Evolutionary conservation across 176 grass and related monocot genomes (phyloP).

Genomic region (Musa acuminata): DNA sequence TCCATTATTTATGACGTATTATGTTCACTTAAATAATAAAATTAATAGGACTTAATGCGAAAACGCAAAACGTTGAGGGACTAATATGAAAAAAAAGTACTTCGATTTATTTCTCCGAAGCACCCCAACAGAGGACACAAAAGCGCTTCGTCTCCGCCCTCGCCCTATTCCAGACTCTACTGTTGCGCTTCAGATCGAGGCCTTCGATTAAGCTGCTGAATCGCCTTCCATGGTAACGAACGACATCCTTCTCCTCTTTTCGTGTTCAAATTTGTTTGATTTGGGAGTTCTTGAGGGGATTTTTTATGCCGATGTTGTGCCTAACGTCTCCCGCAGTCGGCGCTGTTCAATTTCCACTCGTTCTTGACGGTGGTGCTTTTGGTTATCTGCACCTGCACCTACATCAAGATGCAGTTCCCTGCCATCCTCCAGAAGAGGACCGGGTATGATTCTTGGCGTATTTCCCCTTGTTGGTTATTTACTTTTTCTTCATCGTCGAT

Average conservation of each 20-base stretch:
- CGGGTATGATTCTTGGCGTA: constrained; percentile 26
- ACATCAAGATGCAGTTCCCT: constrained; percentile 85
- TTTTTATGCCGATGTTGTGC: background rate
- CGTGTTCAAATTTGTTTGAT: background rate
- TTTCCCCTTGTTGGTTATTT: background rate
- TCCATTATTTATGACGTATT: too few relatives aligned
- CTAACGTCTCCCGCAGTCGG: constrained; percentile 32
- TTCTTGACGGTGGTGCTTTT: constrained; percentile 63
- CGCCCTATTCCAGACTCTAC: too few relatives aligned
- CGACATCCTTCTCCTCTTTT: background rate
- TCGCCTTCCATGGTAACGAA: background rate
- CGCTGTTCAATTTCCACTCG: constrained; percentile 81
- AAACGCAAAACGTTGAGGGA: too few relatives aligned
- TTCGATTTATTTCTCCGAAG: too few relatives aligned
- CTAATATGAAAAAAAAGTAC: too few relatives aligned
- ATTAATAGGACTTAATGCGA: too few relatives aligned
- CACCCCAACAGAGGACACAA: too few relatives aligned
- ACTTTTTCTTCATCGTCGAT: background rate
- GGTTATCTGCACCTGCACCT: constrained; percentile 78
- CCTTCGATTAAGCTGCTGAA: background rate
- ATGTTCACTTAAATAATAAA: too few relatives aligned
- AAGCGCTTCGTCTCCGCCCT: too few relatives aligned
- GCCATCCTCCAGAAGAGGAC: constrained; percentile 54
- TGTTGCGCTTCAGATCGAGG: background rate
- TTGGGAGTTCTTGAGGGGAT: background rate